phyloP scores from a whole-genome alignment of 75 land plant genomes.

The Sequoia sempervirens region DNA sequence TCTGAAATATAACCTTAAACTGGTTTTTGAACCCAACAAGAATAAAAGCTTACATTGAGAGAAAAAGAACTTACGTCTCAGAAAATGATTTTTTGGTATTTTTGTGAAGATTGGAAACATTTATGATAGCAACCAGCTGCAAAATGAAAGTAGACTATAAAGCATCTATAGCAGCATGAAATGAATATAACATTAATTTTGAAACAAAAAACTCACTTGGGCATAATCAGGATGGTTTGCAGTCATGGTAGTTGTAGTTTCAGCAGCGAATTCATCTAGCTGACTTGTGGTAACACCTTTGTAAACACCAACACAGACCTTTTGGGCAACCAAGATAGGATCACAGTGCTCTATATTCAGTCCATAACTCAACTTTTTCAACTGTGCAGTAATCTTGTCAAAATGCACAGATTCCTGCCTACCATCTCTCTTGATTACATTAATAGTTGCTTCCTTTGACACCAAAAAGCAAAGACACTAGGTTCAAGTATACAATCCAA shows the following conservation, averaged over 20 bases:
- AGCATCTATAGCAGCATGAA: too few species aligned
- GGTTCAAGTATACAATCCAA: not conserved
- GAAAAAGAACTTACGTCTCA: conserved; percentile 67
- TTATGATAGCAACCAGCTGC: conserved; percentile 93
- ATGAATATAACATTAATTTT: not conserved
- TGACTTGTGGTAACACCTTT: conserved; percentile 55
- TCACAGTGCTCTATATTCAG: conserved; percentile 48
- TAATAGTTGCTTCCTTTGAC: conserved; percentile 16
- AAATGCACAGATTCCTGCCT: conserved; percentile 51
- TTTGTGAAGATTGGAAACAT: conserved; percentile 93
- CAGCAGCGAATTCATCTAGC: conserved; percentile 54
- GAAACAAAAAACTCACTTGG: conserved; percentile 17
- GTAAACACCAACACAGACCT: conserved; percentile 51
- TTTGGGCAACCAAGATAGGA: conserved; percentile 45
- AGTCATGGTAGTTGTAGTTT: conserved; percentile 57
- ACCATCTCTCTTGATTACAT: conserved; percentile 53
- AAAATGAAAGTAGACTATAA: not conserved
- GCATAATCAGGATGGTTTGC: conserved; percentile 58
- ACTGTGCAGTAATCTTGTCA: conserved; percentile 55
- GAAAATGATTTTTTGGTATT: conserved; percentile 89
- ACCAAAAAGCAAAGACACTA: not conserved
- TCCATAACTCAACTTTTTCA: conserved; percentile 58
- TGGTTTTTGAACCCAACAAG: not conserved
- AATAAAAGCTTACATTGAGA: not conserved
- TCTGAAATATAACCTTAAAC: not conserved